These are phyloP conservation scores for Penstemon eatonii DNA, from an alignment of 257 asterid genomes.

Conservation along the genomic window DNA sequence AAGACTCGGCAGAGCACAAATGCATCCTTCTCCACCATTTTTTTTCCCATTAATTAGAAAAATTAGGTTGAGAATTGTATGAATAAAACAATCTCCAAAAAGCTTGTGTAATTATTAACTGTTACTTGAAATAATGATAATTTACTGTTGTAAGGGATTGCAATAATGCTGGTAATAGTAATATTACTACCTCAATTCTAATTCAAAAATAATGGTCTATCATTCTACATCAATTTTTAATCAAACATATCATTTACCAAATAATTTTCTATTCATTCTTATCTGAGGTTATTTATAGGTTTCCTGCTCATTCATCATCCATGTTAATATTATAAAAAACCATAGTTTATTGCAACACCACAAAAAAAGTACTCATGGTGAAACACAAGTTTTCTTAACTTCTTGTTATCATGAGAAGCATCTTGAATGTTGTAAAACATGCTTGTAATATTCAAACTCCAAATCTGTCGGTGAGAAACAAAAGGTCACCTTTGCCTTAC, in stretches of 20 bases:
- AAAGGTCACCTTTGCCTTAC: too few relatives aligned
- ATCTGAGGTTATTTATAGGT: not conserved
- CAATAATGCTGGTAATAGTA: conserved; percentile 2
- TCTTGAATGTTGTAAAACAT: too few relatives aligned
- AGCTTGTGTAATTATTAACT: too few relatives aligned
- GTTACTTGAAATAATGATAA: too few relatives aligned
- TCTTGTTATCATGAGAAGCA: too few relatives aligned
- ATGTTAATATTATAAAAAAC: not conserved
- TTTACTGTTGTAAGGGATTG: too few relatives aligned
- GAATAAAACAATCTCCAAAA: conserved; percentile 16
- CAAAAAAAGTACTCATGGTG: too few relatives aligned
- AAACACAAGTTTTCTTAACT: too few relatives aligned
- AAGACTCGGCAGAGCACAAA: conserved; percentile 84
- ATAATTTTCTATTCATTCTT: not conserved
- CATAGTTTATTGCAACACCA: too few relatives aligned
- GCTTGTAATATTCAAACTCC: too few relatives aligned
- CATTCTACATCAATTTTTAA: not conserved
- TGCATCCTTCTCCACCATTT: conserved; percentile 59
- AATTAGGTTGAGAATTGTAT: conserved; percentile 3
- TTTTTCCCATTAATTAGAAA: conserved; percentile 12
- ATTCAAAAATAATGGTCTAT: not conserved
- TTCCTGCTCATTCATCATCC: conserved; percentile 4
- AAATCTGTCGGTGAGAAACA: too few relatives aligned
- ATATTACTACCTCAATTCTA: conserved; percentile 6
- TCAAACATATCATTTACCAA: not conserved